These are phyloP conservation scores for Schizophyllum commune DNA, from an alignment of 1,284 basidiomycete species.

Conservation along the genomic window DNA sequence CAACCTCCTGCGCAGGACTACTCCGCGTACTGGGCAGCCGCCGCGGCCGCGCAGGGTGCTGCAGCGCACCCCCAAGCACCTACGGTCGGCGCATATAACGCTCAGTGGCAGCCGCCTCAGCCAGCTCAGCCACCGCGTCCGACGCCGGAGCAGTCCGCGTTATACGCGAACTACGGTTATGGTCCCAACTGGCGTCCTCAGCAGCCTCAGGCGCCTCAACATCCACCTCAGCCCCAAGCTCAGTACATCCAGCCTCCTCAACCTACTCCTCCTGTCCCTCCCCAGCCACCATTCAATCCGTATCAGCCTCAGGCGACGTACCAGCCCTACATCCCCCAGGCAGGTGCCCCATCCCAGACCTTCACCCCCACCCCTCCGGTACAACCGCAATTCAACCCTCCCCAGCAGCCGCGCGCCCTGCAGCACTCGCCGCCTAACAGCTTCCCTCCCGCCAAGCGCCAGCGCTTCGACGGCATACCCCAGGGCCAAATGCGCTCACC, in stretches of 20 bases:
- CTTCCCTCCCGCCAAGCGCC: slow-evolving; percentile 74
- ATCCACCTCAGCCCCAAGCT: slow-evolving; percentile 47
- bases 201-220: slow-evolving; percentile 49
- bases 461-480: slow-evolving; percentile 72
- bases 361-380: slow-evolving; percentile 38
- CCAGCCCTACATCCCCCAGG: slow-evolving; percentile 60
- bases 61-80: slow-evolving; percentile 35
- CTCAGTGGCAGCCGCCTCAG: slow-evolving; percentile 59
- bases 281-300: slow-evolving; percentile 58
- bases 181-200: slow-evolving; percentile 62
- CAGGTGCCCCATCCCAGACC: slow-evolving; percentile 26
- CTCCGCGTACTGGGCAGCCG: slow-evolving; percentile 61
- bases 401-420: slow-evolving; percentile 39
- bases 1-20: slow-evolving; percentile 65
- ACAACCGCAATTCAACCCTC: slow-evolving; percentile 38
- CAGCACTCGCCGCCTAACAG: slow-evolving; percentile 64
- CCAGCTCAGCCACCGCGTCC: slow-evolving; percentile 43
- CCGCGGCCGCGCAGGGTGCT: slow-evolving; percentile 43
- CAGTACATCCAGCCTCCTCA: slow-evolving; percentile 40
- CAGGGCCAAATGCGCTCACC: slow-evolving; percentile 24
- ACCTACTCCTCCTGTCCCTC: slow-evolving; percentile 40
- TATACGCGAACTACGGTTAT: slow-evolving; percentile 83
- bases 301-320: slow-evolving; percentile 70
- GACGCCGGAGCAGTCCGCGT: slow-evolving; percentile 62
- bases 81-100: slow-evolving; percentile 43